Evolutionary conservation across 2,329 filamentous ascomycete genomes (phyloP).

Genomic region (Fusarium hostae): DNA sequence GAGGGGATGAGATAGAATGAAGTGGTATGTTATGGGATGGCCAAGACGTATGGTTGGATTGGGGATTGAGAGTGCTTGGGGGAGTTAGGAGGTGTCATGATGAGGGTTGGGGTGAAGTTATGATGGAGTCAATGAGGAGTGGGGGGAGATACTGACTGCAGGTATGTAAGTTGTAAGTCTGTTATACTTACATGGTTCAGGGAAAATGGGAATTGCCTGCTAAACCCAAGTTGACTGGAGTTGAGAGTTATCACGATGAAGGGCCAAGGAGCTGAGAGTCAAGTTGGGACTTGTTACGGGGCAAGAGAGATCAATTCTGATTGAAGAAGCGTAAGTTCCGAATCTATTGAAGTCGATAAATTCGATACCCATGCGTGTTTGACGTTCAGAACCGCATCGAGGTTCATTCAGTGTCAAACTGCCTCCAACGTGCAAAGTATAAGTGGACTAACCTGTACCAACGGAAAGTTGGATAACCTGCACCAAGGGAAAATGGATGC

Average conservation of each 20-base stretch:
- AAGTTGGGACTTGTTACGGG: neutral
- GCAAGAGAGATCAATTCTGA: neutral
- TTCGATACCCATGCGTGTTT: too few species aligned
- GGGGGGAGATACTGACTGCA: neutral
- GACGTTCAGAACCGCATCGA: too few species aligned
- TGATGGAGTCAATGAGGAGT: neutral
- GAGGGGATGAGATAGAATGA: neutral
- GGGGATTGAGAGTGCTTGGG: neutral
- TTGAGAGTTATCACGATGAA: neutral
- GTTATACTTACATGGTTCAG: neutral
- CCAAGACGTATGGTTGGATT: neutral
- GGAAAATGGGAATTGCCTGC: fast-evolving
- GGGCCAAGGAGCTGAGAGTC: neutral
- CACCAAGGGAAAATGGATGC: too few species aligned
- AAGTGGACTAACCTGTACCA: too few species aligned
- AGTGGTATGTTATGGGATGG: neutral
- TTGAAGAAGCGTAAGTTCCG: neutral
- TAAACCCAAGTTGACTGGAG: neutral
- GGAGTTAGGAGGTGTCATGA: neutral
- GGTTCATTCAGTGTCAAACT: too few species aligned
- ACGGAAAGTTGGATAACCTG: too few species aligned
- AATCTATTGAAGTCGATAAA: too few species aligned
- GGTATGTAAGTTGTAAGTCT: neutral
- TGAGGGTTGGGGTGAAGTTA: neutral
- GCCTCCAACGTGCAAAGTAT: too few species aligned